Conservation (phyloP, 768 basidiomycete genomes). For the Phaeotremella skinneri region DNA sequence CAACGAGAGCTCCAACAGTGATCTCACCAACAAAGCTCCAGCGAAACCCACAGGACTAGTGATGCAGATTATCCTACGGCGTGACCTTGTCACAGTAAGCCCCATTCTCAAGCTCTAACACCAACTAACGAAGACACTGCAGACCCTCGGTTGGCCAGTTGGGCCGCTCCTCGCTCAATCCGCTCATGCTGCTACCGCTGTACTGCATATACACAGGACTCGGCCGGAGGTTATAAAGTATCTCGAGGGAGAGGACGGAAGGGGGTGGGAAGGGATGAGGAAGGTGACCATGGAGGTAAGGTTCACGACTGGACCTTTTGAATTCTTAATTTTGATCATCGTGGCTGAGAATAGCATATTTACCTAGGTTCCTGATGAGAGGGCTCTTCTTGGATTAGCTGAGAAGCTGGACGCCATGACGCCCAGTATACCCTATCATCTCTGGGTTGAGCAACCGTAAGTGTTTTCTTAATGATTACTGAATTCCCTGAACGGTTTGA, state of each 20-base stretch:
- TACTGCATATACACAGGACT: conserved; percentile 40
- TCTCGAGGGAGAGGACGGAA: conserved; percentile 27
- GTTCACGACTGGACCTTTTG: background rate
- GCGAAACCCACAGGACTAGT: conserved; percentile 38
- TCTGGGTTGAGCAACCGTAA: conserved; percentile 52
- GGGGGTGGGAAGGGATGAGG: conserved; percentile 41
- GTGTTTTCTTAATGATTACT: conserved; percentile 5
- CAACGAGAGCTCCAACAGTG: too few species aligned
- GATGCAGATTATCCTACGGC: conserved; percentile 51
- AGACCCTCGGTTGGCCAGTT: conserved; percentile 44
- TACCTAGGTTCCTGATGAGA: conserved; percentile 31
- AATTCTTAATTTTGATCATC: background rate
- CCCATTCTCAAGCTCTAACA: background rate
- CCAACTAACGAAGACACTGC: background rate
- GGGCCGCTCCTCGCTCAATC: conserved; percentile 52
- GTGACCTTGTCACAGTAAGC: conserved; percentile 42
- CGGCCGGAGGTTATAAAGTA: conserved; percentile 43
- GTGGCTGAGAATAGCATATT: too few species aligned
- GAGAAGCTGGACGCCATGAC: conserved; percentile 24
- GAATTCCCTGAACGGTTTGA: background rate
- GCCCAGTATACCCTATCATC: conserved; percentile 40
- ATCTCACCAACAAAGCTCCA: too few species aligned
- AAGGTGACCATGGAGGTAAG: conserved; percentile 45
- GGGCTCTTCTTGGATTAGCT: conserved; percentile 16
- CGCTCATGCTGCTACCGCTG: conserved; percentile 50